These are phyloP conservation scores for Gentiana macrophylla DNA, from an alignment of 257 asterid species.

Conservation along the genomic window DNA sequence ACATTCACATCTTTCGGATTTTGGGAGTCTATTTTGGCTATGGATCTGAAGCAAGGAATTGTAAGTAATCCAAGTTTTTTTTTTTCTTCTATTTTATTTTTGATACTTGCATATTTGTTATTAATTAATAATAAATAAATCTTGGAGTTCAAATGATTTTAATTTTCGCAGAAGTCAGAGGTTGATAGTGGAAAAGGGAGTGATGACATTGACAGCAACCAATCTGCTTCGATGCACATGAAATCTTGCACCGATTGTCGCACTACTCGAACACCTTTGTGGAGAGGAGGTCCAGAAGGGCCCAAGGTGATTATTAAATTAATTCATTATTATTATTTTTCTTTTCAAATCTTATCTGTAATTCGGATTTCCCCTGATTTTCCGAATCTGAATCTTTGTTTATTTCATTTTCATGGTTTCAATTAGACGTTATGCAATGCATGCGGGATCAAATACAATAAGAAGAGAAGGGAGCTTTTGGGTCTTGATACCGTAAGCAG, in stretches of 20 bases:
- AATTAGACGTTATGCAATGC: conserved; percentile 85
- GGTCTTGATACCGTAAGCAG: conserved; percentile 40
- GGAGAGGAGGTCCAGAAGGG: conserved; percentile 97
- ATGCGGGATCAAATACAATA: conserved; percentile 84
- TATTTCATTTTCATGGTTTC: background rate
- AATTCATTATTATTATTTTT: background rate
- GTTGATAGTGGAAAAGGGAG: conserved; percentile 15
- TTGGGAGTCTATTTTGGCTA: too few relatives aligned
- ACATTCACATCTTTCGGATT: too few relatives aligned
- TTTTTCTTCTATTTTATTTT: too few relatives aligned
- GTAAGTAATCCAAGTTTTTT: too few relatives aligned
- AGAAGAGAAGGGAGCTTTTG: conserved; percentile 64
- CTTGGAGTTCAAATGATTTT: background rate
- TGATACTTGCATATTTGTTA: background rate
- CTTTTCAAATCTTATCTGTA: background rate
- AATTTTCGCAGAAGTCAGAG: conserved; percentile 34
- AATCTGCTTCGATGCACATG: conserved; percentile 18
- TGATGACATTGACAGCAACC: conserved; percentile 10
- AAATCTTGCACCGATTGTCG: conserved; percentile 64
- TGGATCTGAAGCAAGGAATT: too few relatives aligned
- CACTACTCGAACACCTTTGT: conserved; percentile 78
- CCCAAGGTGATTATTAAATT: conserved; percentile 47
- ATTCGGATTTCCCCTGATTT: background rate
- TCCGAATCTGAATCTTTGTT: background rate
- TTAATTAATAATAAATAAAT: too few relatives aligned